Base-by-base conservation (phyloP, 2,329 filamentous ascomycete genomes). In the Aureobasidium sp. region DNA sequence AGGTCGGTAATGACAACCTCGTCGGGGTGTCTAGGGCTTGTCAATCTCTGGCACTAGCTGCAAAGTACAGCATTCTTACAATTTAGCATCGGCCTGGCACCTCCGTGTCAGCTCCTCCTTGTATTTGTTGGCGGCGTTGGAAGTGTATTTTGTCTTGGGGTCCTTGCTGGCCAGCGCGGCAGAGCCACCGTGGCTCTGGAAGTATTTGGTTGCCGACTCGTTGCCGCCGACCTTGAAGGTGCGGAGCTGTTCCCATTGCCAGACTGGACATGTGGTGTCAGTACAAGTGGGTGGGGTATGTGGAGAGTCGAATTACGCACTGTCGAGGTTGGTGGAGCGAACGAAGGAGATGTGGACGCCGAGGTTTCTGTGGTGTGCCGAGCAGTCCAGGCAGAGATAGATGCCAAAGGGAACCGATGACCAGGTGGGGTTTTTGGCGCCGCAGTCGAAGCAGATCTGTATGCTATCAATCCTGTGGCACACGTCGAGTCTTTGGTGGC, bases 341-440 rank as follows among this genome's bases (percentile, higher is more conserved):
- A 99, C 94, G 80, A 99, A 99, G 68, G 93, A 96, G 77, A 99
- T 96, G 77, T 99, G 94, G 63, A 97, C 93, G 75, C 94, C 94
- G 69, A 99, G 86, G 75, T 97, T 97, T 69, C 94, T 88, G 76
- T 99, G 94, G 75, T 96, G 91, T 61, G 93, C 88, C 43, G 93
- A 96, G 79, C 94, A 99, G 78, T 99, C 94, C 69, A 99, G 87
- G 72, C 94, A 99, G 23, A 99, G 85, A 74, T 97, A 99, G 74
- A 99, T 97, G 71, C 90, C 94, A 65, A 99, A 91, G 11, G 93
- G 92, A 33, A 96, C 92, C 7, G 93, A 97, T 8, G 92, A 95
- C 94, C 94, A 99, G 62, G 94, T 97, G 64, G 94, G 94, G 73
- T 96, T 96, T 78, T 97, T 97, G 70, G 91, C 88, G 73, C 89